phyloP scores from a whole-genome alignment of 805 yeast species.

The Saccharomycopsis sp. region DNA sequence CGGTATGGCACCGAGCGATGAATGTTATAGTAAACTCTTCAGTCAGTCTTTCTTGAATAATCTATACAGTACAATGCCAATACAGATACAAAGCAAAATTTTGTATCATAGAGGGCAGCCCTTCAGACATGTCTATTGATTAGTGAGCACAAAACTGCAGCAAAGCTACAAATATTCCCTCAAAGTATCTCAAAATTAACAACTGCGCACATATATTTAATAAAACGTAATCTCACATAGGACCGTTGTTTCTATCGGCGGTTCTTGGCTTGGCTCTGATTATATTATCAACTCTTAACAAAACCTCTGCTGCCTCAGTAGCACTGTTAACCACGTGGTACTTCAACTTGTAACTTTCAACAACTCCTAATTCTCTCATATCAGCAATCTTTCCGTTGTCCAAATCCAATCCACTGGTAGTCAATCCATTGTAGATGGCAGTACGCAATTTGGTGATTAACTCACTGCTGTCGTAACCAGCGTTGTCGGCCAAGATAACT shows the following conservation, averaged over 20 bases:
- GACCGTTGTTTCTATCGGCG: conserved; percentile 61
- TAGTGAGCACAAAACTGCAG: too few species aligned
- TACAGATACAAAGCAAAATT: too few species aligned
- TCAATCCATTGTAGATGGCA: conserved; percentile 84
- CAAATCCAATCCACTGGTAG: conserved; percentile 87
- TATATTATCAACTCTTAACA: conserved; percentile 92
- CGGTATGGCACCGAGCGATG: too few species aligned
- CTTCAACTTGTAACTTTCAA: conserved; percentile 89
- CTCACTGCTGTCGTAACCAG: conserved; percentile 93
- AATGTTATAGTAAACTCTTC: too few species aligned
- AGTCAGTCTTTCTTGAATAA: too few species aligned
- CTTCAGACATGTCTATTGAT: too few species aligned
- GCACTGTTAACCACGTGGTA: conserved; percentile 92
- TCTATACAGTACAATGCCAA: too few species aligned
- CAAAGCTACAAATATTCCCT: not conserved
- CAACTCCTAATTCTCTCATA: conserved; percentile 88
- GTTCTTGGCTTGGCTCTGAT: conserved; percentile 97
- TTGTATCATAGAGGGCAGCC: too few species aligned
- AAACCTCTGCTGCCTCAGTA: conserved; percentile 96
- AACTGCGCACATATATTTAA: not conserved
- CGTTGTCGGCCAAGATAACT: conserved; percentile 91
- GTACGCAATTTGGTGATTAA: conserved; percentile 85
- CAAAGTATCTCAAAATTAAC: not conserved
- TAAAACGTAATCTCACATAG: not conserved
- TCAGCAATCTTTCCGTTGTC: conserved; percentile 81